Evolutionary conservation across 2,329 filamentous ascomycete species (phyloP).

Genomic region (Chrysoporthe deuterocubensis): DNA sequence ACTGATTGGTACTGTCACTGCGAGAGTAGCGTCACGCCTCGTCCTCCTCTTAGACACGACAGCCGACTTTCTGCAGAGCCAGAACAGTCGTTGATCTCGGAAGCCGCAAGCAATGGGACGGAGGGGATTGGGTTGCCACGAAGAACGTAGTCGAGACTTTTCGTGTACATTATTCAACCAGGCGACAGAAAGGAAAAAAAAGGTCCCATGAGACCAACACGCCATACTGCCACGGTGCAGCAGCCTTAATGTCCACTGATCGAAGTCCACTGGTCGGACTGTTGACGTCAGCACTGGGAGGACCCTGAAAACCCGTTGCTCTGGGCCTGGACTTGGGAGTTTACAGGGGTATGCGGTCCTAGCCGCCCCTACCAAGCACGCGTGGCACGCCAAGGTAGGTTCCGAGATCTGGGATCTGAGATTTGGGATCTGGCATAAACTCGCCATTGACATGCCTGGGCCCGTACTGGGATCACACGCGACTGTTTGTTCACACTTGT

Average conservation of each 20-base stretch:
- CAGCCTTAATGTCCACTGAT: neutral
- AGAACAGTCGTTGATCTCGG: neutral
- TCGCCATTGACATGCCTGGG: slow-evolving; percentile 17
- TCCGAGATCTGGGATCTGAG: neutral
- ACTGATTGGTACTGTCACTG: neutral
- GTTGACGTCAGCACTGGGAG: slow-evolving; percentile 7
- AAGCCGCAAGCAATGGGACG: neutral
- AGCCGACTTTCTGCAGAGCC: neutral
- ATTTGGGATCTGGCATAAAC: slow-evolving; percentile 5
- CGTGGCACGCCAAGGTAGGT: neutral
- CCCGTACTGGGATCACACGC: no score
- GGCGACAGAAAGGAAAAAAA: neutral
- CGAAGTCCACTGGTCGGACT: neutral
- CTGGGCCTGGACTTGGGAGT: neutral
- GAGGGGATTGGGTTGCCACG: neutral
- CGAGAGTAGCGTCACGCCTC: neutral
- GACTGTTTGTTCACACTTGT: no score
- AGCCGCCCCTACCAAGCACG: neutral
- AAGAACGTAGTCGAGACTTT: neutral
- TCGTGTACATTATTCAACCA: neutral
- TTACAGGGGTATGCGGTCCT: neutral
- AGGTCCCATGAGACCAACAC: slow-evolving; percentile 11
- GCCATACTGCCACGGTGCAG: neutral
- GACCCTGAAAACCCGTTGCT: neutral
- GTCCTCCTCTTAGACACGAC: neutral